A percentile compares a stretch with the other conserved stretches of the same genome.
Conservation (phyloP, 371 early-diverging fungal genomes). For the Mycotypha africana region DNA sequence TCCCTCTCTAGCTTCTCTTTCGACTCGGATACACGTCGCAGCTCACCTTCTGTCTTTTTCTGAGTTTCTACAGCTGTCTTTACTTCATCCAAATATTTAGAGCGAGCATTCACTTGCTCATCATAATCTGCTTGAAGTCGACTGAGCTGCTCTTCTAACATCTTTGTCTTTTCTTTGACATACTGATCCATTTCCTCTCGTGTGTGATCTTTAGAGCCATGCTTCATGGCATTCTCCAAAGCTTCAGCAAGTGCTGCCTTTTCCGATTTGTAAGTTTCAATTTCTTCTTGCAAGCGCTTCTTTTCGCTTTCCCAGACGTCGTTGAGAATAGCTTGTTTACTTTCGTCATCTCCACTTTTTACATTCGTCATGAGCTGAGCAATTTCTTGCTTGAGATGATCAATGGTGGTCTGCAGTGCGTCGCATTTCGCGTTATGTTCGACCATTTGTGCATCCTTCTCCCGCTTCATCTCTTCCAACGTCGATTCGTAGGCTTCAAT, state of each 20-base stretch:
- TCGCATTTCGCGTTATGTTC: conserved; percentile 20
- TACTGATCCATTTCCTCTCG: conserved; percentile 38
- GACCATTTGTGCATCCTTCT: conserved; percentile 14
- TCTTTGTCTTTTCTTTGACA: conserved; percentile 26
- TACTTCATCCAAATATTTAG: conserved; percentile 34
- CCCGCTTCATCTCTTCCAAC: conserved; percentile 33
- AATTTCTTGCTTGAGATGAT: conserved; percentile 42
- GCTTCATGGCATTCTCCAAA: no score
- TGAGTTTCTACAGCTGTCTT: conserved; percentile 36
- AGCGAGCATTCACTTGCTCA: conserved; percentile 25
- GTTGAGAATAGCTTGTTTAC: conserved; percentile 41
- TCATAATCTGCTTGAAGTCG: conserved; percentile 32
- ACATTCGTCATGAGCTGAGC: conserved; percentile 43
- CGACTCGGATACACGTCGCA: conserved; percentile 31
- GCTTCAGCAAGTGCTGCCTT: conserved; percentile 29
- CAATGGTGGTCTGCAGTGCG: conserved; percentile 34
- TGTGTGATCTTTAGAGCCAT: conserved; percentile 19
- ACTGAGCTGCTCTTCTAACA: conserved; percentile 30
- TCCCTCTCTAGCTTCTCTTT: conserved; percentile 41
- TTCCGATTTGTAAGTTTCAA: conserved; percentile 31
- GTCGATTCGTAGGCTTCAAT: conserved; percentile 18
- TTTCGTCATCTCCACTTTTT: conserved; percentile 25
- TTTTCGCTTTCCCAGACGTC: conserved; percentile 55
- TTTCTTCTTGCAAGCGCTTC: conserved; percentile 43
- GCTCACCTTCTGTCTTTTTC: conserved; percentile 41